Conservation (phyloP, 1,139 yeast species). For the Hansenula sp. region DNA sequence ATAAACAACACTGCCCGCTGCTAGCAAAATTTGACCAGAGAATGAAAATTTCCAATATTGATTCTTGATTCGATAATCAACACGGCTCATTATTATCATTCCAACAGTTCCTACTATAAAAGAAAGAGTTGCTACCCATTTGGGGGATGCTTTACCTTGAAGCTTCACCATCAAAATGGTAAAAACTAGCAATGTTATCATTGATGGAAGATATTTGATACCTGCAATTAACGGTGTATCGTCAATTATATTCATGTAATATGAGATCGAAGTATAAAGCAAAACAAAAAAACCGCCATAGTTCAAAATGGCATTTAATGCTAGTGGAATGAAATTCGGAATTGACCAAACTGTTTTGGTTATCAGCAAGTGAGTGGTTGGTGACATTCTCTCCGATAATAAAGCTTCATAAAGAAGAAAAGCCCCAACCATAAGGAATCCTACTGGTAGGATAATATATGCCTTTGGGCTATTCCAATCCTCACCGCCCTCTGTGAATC, state of each 20-base stretch:
- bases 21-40: constrained; percentile 13
- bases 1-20: constrained; percentile 18
- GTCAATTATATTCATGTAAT: constrained; percentile 10
- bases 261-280: constrained; percentile 9
- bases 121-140: constrained; percentile 15
- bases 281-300: constrained; percentile 11
- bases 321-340: constrained; percentile 15
- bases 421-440: constrained; percentile 7
- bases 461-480: constrained; percentile 29
- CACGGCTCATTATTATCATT: constrained; percentile 18
- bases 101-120: constrained; percentile 13
- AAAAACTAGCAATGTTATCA: background rate
- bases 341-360: constrained; percentile 14
- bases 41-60: constrained; percentile 26
- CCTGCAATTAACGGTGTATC: constrained; percentile 24
- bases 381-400: constrained; percentile 3
- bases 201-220: constrained; percentile 20
- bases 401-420: constrained; percentile 13
- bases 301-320: constrained; percentile 8
- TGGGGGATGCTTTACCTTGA: constrained; percentile 13
- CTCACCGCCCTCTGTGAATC: constrained; percentile 30
- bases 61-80: constrained; percentile 11
- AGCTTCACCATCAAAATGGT: constrained; percentile 12
- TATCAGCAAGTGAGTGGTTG: constrained; percentile 11
- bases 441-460: constrained; percentile 19